These are phyloP conservation scores for Geosmithia morbida DNA, from an alignment of 2,329 filamentous ascomycete genomes.

Conservation along the genomic window DNA sequence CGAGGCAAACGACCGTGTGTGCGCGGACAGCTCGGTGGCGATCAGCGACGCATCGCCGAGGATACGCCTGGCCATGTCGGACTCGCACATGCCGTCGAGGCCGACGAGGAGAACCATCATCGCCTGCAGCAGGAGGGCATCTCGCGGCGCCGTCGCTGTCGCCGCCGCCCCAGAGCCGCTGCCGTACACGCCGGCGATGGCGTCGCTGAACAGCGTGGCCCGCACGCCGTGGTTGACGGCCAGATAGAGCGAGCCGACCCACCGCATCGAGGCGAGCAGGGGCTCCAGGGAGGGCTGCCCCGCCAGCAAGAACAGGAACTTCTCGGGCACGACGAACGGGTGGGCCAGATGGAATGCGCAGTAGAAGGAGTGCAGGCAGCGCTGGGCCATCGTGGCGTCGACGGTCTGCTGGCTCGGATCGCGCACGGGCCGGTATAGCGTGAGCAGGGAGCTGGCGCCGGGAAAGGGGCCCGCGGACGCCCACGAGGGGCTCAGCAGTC, in stretches of 20 bases:
- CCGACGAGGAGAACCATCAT: slow-evolving; percentile 63
- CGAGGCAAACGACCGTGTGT: slow-evolving; percentile 45
- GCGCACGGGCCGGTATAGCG: not conserved
- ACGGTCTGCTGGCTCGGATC: slow-evolving; percentile 12
- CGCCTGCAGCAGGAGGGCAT: slow-evolving; percentile 59
- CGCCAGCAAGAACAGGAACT: not conserved
- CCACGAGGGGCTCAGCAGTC: not conserved
- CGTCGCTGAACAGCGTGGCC: slow-evolving; percentile 27
- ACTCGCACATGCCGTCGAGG: slow-evolving; percentile 61
- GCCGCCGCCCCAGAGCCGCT: slow-evolving; percentile 20
- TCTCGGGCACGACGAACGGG: slow-evolving; percentile 3
- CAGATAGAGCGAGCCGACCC: slow-evolving; percentile 13
- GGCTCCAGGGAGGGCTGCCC: not conserved
- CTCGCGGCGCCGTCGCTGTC: slow-evolving; percentile 32
- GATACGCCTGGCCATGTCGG: slow-evolving; percentile 50
- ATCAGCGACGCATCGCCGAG: slow-evolving; percentile 54
- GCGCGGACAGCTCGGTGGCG: slow-evolving; percentile 62
- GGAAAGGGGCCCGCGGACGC: not conserved
- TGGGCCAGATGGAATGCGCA: slow-evolving; percentile 3
- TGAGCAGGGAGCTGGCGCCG: not conserved
- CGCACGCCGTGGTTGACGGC: not conserved
- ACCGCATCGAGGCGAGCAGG: slow-evolving; percentile 25
- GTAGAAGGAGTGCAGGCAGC: slow-evolving; percentile 31
- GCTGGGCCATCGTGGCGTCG: slow-evolving; percentile 31
- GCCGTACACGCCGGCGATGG: slow-evolving; percentile 13